Evolutionary conservation across 2,329 filamentous ascomycete genomes (phyloP).

Genomic region (Penicillium polonicum): DNA sequence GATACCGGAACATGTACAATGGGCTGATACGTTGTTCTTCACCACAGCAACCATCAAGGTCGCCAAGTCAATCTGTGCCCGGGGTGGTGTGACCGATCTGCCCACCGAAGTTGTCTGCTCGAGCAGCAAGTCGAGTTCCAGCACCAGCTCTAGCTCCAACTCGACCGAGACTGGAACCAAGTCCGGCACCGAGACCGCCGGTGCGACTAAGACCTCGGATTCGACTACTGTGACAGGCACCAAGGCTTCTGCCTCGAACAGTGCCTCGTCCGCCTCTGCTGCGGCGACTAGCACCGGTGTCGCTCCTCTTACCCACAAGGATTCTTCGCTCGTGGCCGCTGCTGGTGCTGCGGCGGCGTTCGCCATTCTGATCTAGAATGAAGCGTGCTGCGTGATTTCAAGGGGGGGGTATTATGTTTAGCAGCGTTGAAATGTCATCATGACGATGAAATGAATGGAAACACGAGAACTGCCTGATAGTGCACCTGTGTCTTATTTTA

Average conservation of each 20-base stretch:
- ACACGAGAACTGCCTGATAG: background rate
- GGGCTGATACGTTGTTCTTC: background rate
- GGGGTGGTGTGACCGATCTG: constrained; percentile 38
- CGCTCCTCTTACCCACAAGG: constrained; percentile 26
- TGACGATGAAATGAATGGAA: background rate
- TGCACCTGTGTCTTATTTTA: constrained; percentile 1
- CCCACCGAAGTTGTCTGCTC: constrained; percentile 34
- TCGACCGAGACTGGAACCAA: constrained; percentile 4
- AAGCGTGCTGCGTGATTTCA: background rate
- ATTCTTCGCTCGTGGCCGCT: constrained; percentile 30
- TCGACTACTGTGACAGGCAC: constrained; percentile 15
- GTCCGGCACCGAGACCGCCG: constrained; percentile 10
- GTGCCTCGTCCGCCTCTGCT: constrained; percentile 19
- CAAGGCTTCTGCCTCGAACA: constrained; percentile 14
- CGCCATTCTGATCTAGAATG: constrained; percentile 29
- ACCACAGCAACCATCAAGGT: constrained; percentile 35
- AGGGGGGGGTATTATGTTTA: background rate
- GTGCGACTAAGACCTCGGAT: constrained; percentile 16
- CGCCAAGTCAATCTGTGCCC: constrained; percentile 41
- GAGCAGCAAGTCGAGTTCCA: constrained; percentile 1
- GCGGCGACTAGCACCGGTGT: constrained; percentile 28
- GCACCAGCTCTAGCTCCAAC: background rate
- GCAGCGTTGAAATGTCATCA: background rate
- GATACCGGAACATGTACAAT: background rate
- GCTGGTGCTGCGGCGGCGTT: constrained; percentile 31